Base-by-base conservation (phyloP, 2,329 filamentous ascomycete genomes). In the Diaporthe caulivora region DNA sequence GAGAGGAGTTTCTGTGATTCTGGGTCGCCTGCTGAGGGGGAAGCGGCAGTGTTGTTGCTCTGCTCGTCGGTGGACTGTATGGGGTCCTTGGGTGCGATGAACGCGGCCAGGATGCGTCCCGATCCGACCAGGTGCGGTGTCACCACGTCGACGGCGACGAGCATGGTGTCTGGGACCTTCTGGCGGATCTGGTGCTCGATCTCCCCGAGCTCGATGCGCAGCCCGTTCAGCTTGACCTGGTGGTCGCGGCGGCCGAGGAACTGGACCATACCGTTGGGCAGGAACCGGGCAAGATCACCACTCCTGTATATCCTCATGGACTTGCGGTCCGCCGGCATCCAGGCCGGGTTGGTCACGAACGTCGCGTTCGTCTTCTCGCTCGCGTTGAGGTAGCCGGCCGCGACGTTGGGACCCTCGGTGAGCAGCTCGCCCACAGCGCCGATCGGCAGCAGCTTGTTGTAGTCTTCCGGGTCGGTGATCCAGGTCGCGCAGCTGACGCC, bases 171-270 rank as follows among this genome's bases (percentile, higher is more conserved):
- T 8, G 69, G 47, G 2, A 72, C 60, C 13, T 54, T 18, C 34
- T 34, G 60, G 5, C 65, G 51, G 13, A 75, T 37, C 13, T 69
- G 55, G 18, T 72, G 60, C 62, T 83, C 87, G 69, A 84, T 85
- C 78, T 84, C 86, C n/a, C 82, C 84, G 70, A 85, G 79, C 79
- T 84, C 88, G 74, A 86, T 80, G 74, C 86, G 76, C 65, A 82
- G 86, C 54, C 89, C 89, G 44, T 84, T 82, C 18, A 89, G 78
- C 76, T 89, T 89, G 51, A 88, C 81, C 76, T 88, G 86, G 1
- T 82, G 82, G 76, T 88, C 86, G 70, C 85, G 85, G 57, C 87
- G 82, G 54, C 86, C 86, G 53, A 86, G 71, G 69, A 80, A 81
- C 6, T 80, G 65, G 24, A 84, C 76, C 57, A 53, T 74, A 11